Evolutionary conservation across 2,329 filamentous ascomycete species (phyloP).

Genomic region (Colletotrichum higginsianum): DNA sequence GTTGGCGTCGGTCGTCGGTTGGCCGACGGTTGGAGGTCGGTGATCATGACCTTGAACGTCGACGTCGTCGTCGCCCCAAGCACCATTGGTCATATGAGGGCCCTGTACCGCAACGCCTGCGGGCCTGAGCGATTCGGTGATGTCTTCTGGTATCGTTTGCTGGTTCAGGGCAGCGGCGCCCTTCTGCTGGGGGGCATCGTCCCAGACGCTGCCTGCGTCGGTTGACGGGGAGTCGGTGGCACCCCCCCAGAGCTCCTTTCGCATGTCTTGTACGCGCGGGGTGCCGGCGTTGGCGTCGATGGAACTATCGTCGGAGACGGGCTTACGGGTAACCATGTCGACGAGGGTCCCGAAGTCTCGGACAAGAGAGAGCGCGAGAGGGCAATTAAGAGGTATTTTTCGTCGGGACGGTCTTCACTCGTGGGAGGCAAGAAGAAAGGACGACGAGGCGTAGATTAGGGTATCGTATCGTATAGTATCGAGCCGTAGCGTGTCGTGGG

Average conservation of each 20-base stretch:
- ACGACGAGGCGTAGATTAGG: neutral
- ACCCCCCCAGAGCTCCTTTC: constrained; percentile 52
- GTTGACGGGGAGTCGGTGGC: constrained; percentile 51
- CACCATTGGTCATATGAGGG: constrained; percentile 49
- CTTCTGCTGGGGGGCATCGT: constrained; percentile 44
- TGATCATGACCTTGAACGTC: constrained; percentile 23
- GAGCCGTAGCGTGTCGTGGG: neutral
- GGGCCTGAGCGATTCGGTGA: constrained; percentile 53
- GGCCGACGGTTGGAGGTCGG: constrained; percentile 30
- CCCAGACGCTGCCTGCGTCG: constrained; percentile 46
- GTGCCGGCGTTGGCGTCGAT: constrained; percentile 46
- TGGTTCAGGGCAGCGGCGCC: constrained; percentile 27
- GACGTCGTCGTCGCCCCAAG: constrained; percentile 48
- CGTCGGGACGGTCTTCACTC: neutral
- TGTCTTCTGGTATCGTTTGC: constrained; percentile 35
- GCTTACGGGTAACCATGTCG: constrained; percentile 61
- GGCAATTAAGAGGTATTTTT: neutral
- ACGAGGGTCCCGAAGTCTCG: constrained; percentile 38
- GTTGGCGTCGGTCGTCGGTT: constrained; percentile 23
- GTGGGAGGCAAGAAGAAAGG: constrained; percentile 14
- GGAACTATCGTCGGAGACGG: constrained; percentile 50
- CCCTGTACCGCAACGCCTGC: constrained; percentile 46
- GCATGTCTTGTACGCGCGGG: constrained; percentile 48
- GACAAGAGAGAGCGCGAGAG: constrained; percentile 2
- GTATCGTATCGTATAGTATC: neutral